phyloP scores from a whole-genome alignment of 495 filamentous ascomycete species.

The Neurospora sp. region DNA sequence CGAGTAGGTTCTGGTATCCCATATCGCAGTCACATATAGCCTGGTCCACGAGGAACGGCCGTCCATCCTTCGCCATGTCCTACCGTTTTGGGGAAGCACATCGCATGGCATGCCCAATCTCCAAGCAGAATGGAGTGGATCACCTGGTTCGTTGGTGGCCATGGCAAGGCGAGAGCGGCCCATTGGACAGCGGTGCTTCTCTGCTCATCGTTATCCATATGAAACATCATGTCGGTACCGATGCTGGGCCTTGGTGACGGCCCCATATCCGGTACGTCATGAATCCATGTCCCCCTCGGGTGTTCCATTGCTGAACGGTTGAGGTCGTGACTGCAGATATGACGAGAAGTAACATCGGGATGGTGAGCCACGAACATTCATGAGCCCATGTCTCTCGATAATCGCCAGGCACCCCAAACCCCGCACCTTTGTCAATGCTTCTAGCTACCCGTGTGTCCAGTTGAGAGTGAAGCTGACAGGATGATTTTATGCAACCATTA shows the following conservation, averaged over 20 bases:
- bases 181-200: neutral
- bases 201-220: neutral
- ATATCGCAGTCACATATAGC: neutral
- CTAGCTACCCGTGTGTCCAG: neutral
- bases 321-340: neutral
- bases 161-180: neutral
- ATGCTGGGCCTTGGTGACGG: neutral
- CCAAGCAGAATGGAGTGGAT: neutral
- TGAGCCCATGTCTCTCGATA: neutral
- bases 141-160: neutral
- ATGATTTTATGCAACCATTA: neutral
- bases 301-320: neutral
- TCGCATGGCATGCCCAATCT: neutral
- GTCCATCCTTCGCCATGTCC: neutral
- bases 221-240: neutral
- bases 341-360: neutral
- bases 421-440: neutral
- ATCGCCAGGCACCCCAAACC: neutral
- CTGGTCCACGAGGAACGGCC: neutral
- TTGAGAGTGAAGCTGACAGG: neutral
- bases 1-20: neutral
- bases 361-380: neutral
- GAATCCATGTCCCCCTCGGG: neutral
- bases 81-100: neutral
- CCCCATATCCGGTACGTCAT: neutral